phyloP scores from a whole-genome alignment of 2,329 filamentous ascomycete species.

The Fusarium odoratissimum region DNA sequence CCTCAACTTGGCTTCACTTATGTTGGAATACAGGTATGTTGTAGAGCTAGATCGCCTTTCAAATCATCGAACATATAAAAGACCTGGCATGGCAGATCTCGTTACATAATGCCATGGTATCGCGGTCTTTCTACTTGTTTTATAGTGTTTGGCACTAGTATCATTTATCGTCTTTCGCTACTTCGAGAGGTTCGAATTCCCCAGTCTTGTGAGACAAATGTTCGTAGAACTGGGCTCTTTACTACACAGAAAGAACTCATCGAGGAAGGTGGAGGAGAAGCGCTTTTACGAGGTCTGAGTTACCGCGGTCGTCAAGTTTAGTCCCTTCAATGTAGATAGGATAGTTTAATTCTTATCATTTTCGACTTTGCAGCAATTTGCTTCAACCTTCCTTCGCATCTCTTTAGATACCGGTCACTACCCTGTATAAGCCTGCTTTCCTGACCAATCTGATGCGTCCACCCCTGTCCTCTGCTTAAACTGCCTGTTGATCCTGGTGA shows the following conservation, averaged over 20 bases:
- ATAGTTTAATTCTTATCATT: not conserved
- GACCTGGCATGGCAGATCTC: not conserved
- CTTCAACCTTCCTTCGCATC: not conserved
- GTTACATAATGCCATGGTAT: not conserved
- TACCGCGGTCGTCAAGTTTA: not conserved
- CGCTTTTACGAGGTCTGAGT: not conserved
- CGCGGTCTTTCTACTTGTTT: not conserved
- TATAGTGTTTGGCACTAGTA: fast-evolving
- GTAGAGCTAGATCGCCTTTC: no score
- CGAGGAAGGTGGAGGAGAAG: not conserved
- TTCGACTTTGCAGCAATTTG: not conserved
- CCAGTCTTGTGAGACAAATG: not conserved
- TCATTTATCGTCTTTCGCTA: not conserved
- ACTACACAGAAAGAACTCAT: not conserved
- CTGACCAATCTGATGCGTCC: not conserved
- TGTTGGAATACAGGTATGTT: no score
- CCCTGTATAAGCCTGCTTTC: not conserved
- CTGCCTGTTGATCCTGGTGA: not conserved
- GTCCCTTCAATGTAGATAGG: not conserved
- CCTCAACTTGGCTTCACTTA: no score
- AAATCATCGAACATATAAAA: no score
- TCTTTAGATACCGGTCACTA: not conserved
- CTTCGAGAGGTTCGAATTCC: not conserved
- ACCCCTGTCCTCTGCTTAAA: not conserved
- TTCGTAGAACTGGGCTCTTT: not conserved